These are phyloP conservation scores for Przewalskia tangutica DNA, from an alignment of 257 asterid genomes.

Conservation along the genomic window DNA sequence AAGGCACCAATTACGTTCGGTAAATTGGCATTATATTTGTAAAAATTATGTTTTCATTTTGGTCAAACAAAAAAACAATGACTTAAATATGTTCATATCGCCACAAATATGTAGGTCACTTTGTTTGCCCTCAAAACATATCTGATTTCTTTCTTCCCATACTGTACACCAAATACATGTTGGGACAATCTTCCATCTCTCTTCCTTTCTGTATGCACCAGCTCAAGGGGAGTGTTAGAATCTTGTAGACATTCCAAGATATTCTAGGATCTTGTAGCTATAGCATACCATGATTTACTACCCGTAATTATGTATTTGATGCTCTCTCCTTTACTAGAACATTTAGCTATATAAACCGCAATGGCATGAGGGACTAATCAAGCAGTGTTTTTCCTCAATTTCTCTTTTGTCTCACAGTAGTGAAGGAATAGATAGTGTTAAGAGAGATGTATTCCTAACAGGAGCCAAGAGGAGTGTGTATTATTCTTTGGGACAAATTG, in stretches of 20 bases:
- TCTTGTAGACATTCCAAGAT: neutral
- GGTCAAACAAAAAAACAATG: too few relatives aligned
- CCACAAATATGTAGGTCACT: too few relatives aligned
- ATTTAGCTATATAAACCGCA: neutral
- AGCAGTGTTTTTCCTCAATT: neutral
- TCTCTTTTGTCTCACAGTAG: neutral
- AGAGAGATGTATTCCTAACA: neutral
- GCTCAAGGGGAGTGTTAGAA: neutral
- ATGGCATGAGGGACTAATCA: neutral
- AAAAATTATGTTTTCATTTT: too few relatives aligned
- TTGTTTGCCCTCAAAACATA: too few relatives aligned
- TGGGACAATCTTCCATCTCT: too few relatives aligned
- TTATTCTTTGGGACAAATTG: neutral
- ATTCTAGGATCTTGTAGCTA: neutral
- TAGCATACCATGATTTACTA: neutral
- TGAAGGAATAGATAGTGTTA: neutral
- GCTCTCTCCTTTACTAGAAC: neutral
- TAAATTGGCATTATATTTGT: too few relatives aligned
- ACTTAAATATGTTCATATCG: too few relatives aligned
- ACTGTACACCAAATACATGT: too few relatives aligned
- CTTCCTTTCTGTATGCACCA: neutral
- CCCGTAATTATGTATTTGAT: neutral
- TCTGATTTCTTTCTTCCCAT: too few relatives aligned
- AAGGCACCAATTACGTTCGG: too few relatives aligned
- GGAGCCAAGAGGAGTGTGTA: neutral